Percentiles rank a stretch among this genome's conserved stretches.
Conservation (phyloP, 139 green algal genomes). For the Raphidocelis subcapitata region DNA sequence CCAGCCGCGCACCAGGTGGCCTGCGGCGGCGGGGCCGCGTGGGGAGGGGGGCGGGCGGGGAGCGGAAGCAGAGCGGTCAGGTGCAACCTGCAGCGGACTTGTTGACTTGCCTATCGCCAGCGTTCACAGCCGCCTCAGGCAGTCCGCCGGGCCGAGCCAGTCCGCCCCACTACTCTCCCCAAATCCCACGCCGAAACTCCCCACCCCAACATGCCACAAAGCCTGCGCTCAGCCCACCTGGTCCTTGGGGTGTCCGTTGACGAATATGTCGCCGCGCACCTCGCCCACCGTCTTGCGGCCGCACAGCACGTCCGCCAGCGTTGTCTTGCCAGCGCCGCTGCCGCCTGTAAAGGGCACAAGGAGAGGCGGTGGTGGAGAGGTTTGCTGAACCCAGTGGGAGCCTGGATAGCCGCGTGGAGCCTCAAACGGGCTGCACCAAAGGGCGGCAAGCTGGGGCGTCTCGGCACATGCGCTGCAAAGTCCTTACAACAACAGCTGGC, state of each 20-base stretch:
- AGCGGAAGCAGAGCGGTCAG: too few relatives aligned
- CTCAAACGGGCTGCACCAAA: neutral
- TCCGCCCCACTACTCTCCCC: neutral
- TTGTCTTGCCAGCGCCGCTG: slow-evolving; percentile 65
- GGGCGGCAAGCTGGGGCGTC: neutral
- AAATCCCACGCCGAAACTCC: neutral
- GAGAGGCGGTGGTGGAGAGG: neutral
- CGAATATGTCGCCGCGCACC: slow-evolving; percentile 63
- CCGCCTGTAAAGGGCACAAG: neutral
- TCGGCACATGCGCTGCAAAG: neutral
- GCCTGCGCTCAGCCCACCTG: slow-evolving; percentile 41
- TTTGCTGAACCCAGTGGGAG: neutral
- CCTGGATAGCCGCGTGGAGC: neutral
- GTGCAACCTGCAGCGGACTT: too few relatives aligned
- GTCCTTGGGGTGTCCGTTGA: slow-evolving; percentile 67
- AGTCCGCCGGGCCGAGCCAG: too few relatives aligned
- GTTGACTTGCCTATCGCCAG: too few relatives aligned
- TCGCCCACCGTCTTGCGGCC: slow-evolving; percentile 77
- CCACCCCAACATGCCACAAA: slow-evolving; percentile 18
- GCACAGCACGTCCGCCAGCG: slow-evolving; percentile 76
- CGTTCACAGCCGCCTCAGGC: too few relatives aligned
- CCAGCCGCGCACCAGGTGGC: too few relatives aligned
- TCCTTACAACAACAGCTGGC: neutral
- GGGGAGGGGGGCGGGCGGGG: too few relatives aligned
- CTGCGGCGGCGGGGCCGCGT: too few relatives aligned